phyloP scores from a whole-genome alignment of 2,329 filamentous ascomycete genomes.

The Neonectria sp. region DNA sequence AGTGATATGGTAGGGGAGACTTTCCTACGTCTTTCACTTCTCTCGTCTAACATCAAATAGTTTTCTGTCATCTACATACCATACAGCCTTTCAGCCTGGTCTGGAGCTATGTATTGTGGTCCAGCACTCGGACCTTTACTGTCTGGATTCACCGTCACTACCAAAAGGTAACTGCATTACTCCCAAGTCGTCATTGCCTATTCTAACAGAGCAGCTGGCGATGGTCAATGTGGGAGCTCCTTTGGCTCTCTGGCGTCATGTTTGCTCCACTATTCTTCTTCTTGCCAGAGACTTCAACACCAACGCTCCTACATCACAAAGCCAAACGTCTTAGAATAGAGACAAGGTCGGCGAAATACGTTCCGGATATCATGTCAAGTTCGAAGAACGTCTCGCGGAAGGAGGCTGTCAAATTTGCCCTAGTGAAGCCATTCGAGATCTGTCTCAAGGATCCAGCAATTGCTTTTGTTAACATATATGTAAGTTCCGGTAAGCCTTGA shows the following conservation, averaged over 20 bases:
- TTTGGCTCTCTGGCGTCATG: conserved; percentile 72
- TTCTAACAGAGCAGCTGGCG: conserved; percentile 60
- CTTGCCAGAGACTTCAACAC: conserved; percentile 74
- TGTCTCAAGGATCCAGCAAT: conserved; percentile 74
- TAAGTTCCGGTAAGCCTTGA: neutral
- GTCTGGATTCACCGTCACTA: conserved; percentile 71
- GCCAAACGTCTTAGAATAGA: conserved; percentile 72
- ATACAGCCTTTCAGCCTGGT: conserved; percentile 73
- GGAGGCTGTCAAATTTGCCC: conserved; percentile 73
- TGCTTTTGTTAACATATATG: conserved; percentile 62
- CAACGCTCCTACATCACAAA: conserved; percentile 73
- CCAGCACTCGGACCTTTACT: conserved; percentile 73
- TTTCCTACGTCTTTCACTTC: no score
- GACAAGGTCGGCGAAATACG: conserved; percentile 50
- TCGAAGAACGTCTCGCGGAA: conserved; percentile 70
- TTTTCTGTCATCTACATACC: conserved; percentile 64
- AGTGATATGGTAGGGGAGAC: conserved; percentile 57
- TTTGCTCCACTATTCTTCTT: conserved; percentile 72
- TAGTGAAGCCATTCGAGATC: conserved; percentile 75
- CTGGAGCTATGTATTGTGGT: conserved; percentile 65
- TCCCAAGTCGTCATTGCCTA: no score
- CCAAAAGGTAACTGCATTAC: conserved; percentile 51
- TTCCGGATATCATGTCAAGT: conserved; percentile 55
- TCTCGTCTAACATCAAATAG: conserved; percentile 54
- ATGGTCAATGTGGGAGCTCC: conserved; percentile 75